Base-by-base conservation (phyloP, 345 rosid genomes). In the Rhizophora mangle region DNA sequence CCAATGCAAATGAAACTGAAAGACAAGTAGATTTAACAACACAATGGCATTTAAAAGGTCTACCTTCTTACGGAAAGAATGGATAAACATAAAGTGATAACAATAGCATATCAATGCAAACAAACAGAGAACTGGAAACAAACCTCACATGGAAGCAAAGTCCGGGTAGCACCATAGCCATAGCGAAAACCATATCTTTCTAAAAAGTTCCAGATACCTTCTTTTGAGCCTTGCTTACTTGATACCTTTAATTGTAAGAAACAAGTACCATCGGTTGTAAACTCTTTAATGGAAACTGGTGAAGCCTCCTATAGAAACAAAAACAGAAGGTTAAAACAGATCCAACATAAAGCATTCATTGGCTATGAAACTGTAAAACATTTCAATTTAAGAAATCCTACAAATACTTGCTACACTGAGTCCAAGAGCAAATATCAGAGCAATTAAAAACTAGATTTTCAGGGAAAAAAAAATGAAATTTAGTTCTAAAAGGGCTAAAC, bases 61-160 rank as follows among this genome's bases (percentile, higher is more conserved):
- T 43, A 3, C 49, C 13, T 43, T 60, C 39, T 39, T 54, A 49
- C 49, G 31, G 21, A 34, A 78, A 67, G 36, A 56, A 51, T 10
- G 27, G 57, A 63, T 61, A 60, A 58, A 34, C 53, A 63, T 18
- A 63, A 49, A 16, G 10, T 47, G 51, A 58, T 10, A 67, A 55
- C 32, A 70, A 39, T 60, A 68, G 31, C 21, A 10, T 22, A 46
- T 27, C 71, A 34, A 74, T 36, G 54, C 55, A 46, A 72, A 68
- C 62, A 43, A 63, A 15, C 47, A 46, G 55, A 31, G 68, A 39
- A 74, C 52, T 31, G 72, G 78, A 82, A 62, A 65, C 80, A 70
- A 82, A 95, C 99, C 99, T 95, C 99, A 64, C 85, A 83, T 36
- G 99, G 91, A 65, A 95, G 96, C 77, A 95, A 79, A 49, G 92